Evolutionary conservation across 495 filamentous ascomycete species (phyloP).

Genomic region (Tricharina praecox): DNA sequence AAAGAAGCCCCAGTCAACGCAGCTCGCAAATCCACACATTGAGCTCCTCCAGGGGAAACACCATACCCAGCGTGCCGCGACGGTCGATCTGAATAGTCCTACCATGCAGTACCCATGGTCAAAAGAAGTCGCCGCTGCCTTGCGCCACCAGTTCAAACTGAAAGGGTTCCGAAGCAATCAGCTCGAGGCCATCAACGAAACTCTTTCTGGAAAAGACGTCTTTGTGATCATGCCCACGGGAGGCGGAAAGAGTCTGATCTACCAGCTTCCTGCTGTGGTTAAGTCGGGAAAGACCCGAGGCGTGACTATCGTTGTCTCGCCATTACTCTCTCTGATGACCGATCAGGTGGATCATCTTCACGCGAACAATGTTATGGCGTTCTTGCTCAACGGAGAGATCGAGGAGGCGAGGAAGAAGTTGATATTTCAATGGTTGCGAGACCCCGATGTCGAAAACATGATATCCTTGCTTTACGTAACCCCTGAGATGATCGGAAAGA

Average conservation of each 20-base stretch:
- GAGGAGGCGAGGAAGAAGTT: constrained; percentile 35
- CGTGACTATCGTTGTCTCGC: constrained; percentile 87
- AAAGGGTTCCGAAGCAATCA: constrained; percentile 79
- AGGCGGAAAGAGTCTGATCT: constrained; percentile 91
- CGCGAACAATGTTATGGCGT: constrained; percentile 58
- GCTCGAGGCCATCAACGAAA: constrained; percentile 88
- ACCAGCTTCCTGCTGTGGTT: constrained; percentile 84
- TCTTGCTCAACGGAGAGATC: constrained; percentile 61
- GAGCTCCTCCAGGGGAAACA: neutral
- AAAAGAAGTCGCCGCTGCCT: constrained; percentile 55
- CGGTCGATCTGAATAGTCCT: constrained; percentile 23
- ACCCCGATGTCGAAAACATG: constrained; percentile 44
- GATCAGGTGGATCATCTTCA: constrained; percentile 77
- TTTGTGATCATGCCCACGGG: constrained; percentile 97
- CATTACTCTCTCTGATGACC: constrained; percentile 85
- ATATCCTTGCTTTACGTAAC: constrained; percentile 86
- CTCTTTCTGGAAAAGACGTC: constrained; percentile 65
- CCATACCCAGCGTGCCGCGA: constrained; percentile 17
- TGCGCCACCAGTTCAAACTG: constrained; percentile 68
- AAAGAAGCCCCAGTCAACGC: neutral
- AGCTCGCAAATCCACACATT: neutral
- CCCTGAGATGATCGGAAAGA: constrained; percentile 89
- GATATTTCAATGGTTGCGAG: constrained; percentile 44
- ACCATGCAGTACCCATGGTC: constrained; percentile 57
- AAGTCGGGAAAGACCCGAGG: constrained; percentile 62